Evolutionary conservation across 306 rosid genomes (phyloP).

Genomic region (Fragaria iinumae): DNA sequence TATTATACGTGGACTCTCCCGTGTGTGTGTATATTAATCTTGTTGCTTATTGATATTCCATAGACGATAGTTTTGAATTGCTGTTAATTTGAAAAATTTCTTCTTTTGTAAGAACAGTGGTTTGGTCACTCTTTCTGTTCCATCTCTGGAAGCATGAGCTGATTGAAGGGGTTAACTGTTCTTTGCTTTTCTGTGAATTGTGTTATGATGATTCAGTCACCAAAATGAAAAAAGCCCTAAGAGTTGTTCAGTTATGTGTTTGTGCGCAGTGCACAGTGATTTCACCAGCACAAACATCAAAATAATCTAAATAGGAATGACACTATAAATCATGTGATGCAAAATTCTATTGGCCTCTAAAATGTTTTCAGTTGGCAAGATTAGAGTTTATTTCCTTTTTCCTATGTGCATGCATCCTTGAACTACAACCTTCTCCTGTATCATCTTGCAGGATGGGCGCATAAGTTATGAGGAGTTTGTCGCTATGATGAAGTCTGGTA

Average conservation of each 20-base stretch:
- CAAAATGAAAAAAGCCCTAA: background rate
- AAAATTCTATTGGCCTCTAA: background rate
- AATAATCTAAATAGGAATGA: background rate
- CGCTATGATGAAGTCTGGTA: conserved; percentile 90
- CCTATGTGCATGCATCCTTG: background rate
- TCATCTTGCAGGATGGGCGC: conserved; percentile 66
- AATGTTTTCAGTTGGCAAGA: background rate
- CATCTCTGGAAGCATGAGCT: background rate
- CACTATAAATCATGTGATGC: background rate
- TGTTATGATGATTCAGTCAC: background rate
- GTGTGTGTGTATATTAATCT: background rate
- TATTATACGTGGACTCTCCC: background rate
- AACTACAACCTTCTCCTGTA: conserved; percentile 7
- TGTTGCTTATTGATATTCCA: background rate
- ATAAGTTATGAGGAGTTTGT: conserved; percentile 86
- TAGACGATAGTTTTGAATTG: background rate
- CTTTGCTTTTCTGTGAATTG: background rate
- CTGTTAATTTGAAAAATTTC: background rate
- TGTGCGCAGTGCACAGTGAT: background rate
- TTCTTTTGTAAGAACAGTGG: background rate
- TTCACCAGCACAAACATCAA: background rate
- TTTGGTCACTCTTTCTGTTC: background rate
- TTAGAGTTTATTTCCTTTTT: background rate
- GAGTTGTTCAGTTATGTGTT: background rate
- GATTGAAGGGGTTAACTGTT: background rate